A percentile compares a stretch with the other conserved stretches of the same genome.
Conservation (phyloP, 164 flowering plant species). For the Protea cynaroides region DNA sequence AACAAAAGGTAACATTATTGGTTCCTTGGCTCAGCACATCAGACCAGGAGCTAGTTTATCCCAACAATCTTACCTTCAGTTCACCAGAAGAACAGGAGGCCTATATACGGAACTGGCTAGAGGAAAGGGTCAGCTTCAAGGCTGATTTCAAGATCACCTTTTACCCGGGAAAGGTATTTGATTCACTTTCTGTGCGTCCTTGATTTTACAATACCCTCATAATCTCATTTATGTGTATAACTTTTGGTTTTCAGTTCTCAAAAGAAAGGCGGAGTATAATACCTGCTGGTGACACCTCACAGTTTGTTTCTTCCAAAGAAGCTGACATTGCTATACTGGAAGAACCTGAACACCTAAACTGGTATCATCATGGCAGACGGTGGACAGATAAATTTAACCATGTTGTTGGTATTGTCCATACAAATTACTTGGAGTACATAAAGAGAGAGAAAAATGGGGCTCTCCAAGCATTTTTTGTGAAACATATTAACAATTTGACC, state of each 20-base stretch:
- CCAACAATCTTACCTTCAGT: slow-evolving; percentile 66
- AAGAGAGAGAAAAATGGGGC: slow-evolving; percentile 83
- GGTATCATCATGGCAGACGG: slow-evolving; percentile 83
- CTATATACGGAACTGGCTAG: slow-evolving; percentile 88
- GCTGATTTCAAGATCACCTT: slow-evolving; percentile 86
- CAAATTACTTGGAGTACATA: slow-evolving; percentile 74
- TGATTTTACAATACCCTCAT: neutral
- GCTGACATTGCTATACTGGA: slow-evolving; percentile 86
- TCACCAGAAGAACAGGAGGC: slow-evolving; percentile 91
- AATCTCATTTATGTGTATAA: neutral
- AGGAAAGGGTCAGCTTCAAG: slow-evolving; percentile 89
- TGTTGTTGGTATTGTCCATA: slow-evolving; percentile 79
- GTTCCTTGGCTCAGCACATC: slow-evolving; percentile 96
- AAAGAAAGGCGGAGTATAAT: slow-evolving; percentile 71
- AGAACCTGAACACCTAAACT: slow-evolving; percentile 80
- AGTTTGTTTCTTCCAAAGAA: slow-evolving; percentile 68
- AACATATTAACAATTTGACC: slow-evolving; percentile 76
- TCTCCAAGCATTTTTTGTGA: slow-evolving; percentile 72
- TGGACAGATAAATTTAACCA: slow-evolving; percentile 87
- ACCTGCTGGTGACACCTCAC: slow-evolving; percentile 80
- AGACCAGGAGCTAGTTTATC: slow-evolving; percentile 93
- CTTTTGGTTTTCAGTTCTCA: slow-evolving; percentile 45
- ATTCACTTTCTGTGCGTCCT: neutral
- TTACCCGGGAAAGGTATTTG: slow-evolving; percentile 91
- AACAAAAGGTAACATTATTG: slow-evolving; percentile 85